phyloP scores from a whole-genome alignment of 306 rosid genomes.

The Psophocarpus tetragonolobus region DNA sequence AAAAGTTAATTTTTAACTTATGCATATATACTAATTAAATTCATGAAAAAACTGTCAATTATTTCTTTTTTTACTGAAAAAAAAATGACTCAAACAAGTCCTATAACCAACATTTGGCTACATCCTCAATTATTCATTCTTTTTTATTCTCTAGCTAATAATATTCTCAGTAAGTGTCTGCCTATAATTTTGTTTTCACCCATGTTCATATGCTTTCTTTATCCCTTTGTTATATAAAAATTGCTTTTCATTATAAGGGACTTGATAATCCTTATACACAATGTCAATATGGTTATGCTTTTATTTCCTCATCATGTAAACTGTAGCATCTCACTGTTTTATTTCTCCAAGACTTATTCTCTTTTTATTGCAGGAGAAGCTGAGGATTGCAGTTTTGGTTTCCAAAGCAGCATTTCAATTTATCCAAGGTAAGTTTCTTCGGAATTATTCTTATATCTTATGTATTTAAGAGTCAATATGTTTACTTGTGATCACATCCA shows the following conservation, averaged over 20 bases:
- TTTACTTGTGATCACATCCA: conserved; percentile 28
- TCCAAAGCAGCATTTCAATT: conserved; percentile 90
- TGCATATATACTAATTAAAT: too few species aligned
- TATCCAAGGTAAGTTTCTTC: conserved; percentile 57
- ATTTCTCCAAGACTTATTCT: conserved; percentile 16
- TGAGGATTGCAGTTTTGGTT: conserved; percentile 82
- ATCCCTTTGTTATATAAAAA: background rate
- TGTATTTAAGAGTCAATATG: conserved; percentile 1
- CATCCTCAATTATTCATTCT: background rate
- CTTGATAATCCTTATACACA: background rate
- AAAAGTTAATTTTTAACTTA: too few species aligned
- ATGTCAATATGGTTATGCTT: background rate
- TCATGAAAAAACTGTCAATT: too few species aligned
- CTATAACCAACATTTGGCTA: conserved; percentile 2
- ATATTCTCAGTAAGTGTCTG: background rate
- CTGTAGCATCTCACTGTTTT: conserved; percentile 9
- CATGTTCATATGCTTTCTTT: background rate
- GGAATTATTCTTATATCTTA: background rate
- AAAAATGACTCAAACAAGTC: too few species aligned
- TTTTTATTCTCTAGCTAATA: background rate
- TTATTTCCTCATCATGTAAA: background rate
- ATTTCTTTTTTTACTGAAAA: too few species aligned
- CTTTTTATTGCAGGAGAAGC: conserved; percentile 64
- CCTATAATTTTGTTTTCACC: background rate
- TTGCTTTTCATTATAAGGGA: background rate